Evolutionary conservation across 2,329 filamentous ascomycete species (phyloP), one percentile per base, ranked within the genome.

Genomic region (Harringtonia aguacate): DNA sequence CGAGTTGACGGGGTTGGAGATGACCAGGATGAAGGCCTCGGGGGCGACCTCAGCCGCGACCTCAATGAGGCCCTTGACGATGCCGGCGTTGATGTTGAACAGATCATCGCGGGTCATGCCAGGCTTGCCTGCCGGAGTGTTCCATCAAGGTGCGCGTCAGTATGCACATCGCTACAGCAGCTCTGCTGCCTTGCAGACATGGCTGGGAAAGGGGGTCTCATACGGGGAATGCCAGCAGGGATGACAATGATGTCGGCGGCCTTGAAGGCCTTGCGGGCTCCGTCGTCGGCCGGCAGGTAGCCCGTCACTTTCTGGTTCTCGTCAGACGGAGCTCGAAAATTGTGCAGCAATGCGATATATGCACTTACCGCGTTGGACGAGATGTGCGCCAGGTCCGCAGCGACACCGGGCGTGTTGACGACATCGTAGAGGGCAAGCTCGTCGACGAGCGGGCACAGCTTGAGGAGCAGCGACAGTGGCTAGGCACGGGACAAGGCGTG

Each of bases 61-160:
- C 73, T 94, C 84, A 57, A 94, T 83, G 55, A 98, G 77, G 56
- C 86, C 88, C 70, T 92, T 87, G 61, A 98, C 92, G 61, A 98
- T 98, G 58, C 89, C 86, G 49, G 92, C 92, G 66, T 98, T 98
- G 76, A 95, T 95, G 73, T 95, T 95, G 84, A 98, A 98, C 48
- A 98, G 86, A 63, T 97, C 92, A 60, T 98, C 92, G 72, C 92
- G 88, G 67, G 86, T 95, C 92, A 98, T 98, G 60, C 92, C 92
- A 58, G 92, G 92, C 78, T 97, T 97, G 70, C 90, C 90, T 95
- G 52, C 43, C n/a, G 28, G 22, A 28, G 7, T 3, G 18, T 9
- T n/a, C 21, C 27, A 39, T 20, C 9, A 17, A 39, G 27, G 10
- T 14, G 7, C 21, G 18, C 14, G 36, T 38, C 18, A 38, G 36